Evolutionary conservation across 192 early-diverging fungal genomes (phyloP).

Genomic region (Pecoramyces ruminantium): DNA sequence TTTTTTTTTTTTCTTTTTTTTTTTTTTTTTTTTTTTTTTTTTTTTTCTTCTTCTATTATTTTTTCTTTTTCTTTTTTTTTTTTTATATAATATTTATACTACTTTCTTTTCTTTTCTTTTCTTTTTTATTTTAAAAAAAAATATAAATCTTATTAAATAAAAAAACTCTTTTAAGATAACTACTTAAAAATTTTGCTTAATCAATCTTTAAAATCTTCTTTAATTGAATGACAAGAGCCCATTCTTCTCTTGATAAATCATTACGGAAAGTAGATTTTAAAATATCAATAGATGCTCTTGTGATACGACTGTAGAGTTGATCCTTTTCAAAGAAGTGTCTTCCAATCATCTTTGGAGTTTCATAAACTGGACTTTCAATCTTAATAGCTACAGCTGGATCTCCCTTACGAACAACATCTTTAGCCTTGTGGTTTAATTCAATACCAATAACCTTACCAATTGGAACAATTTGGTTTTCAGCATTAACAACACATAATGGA

Average conservation of each 20-base stretch:
- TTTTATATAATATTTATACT: no score
- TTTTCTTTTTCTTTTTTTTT: no score
- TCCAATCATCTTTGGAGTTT: slow-evolving; percentile 76
- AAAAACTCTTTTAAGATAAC: no score
- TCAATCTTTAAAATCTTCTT: not conserved
- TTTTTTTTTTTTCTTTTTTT: no score
- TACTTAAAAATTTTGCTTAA: no score
- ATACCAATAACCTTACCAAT: slow-evolving; percentile 85
- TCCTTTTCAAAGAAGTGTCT: slow-evolving; percentile 12
- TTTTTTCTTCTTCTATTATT: no score
- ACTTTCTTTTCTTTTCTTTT: no score
- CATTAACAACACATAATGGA: slow-evolving; percentile 72
- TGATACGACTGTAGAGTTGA: slow-evolving; percentile 26
- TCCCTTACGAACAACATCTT: slow-evolving; percentile 67
- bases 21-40: no score
- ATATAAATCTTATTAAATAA: no score
- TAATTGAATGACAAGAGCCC: slow-evolving; percentile 50
- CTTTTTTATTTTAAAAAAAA: no score
- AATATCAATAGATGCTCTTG: slow-evolving; percentile 80
- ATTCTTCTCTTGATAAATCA: slow-evolving; percentile 79
- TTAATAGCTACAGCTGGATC: slow-evolving; percentile 64
- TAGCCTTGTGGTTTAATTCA: slow-evolving; percentile 76
- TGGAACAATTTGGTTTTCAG: slow-evolving; percentile 43
- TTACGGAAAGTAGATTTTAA: slow-evolving; percentile 86
- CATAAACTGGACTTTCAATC: slow-evolving; percentile 70